Evolutionary conservation across 257 asterid genomes (phyloP).

Genomic region (Solanum virginianum): DNA sequence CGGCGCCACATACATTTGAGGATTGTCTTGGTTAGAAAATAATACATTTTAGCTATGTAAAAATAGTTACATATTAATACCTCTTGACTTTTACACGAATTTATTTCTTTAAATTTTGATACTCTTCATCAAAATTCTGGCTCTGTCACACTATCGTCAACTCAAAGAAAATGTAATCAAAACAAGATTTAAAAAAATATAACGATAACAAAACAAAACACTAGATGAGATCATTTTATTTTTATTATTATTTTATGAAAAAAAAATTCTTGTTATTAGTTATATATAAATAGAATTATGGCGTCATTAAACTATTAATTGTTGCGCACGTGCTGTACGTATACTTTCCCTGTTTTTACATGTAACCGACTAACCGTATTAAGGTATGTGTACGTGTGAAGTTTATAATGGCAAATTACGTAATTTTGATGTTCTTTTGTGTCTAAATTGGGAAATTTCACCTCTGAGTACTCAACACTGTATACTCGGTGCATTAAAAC

Average conservation of each 20-base stretch:
- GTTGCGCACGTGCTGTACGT: not conserved
- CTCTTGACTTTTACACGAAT: no score
- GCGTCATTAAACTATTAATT: not conserved
- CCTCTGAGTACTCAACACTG: not conserved
- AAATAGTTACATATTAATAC: no score
- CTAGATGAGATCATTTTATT: not conserved
- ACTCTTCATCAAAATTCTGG: no score
- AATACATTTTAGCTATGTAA: no score
- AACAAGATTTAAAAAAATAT: not conserved
- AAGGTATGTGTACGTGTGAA: not conserved
- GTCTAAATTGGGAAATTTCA: not conserved
- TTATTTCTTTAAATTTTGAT: no score
- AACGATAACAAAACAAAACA: not conserved
- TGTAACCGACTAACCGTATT: not conserved
- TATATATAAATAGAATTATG: not conserved
- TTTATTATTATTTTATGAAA: not conserved
- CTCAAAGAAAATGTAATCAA: not conserved
- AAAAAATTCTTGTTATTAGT: not conserved
- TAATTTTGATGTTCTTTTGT: not conserved
- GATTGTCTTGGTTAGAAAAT: no score
- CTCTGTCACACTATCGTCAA: rapidly evolving
- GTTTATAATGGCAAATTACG: not conserved
- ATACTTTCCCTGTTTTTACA: not conserved
- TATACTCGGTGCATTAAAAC: not conserved
- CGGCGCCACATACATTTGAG: no score